These are phyloP conservation scores for Oenanthe sinensis DNA, from an alignment of 129 eudicot genomes.

Conservation along the genomic window DNA sequence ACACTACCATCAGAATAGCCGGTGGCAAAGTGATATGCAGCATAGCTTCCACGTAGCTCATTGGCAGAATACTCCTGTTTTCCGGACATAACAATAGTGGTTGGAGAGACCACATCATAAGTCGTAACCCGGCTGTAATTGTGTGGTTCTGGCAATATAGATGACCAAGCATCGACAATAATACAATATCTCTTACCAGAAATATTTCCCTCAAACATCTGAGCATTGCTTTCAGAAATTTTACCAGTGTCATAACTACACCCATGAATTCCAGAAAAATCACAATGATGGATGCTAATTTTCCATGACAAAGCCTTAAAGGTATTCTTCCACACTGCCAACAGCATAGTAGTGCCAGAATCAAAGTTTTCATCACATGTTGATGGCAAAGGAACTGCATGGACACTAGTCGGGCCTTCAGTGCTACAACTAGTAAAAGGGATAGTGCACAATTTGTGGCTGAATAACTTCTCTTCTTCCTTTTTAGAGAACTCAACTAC, in stretches of 20 bases:
- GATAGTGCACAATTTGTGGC: slow-evolving; percentile 56
- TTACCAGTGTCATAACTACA: slow-evolving; percentile 19
- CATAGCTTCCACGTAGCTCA: slow-evolving; percentile 25
- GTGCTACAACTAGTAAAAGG: slow-evolving; percentile 30
- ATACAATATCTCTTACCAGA: slow-evolving; percentile 41
- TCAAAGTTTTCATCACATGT: slow-evolving; percentile 20
- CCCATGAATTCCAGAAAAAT: slow-evolving; percentile 23
- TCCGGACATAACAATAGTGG: slow-evolving; percentile 16
- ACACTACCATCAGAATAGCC: slow-evolving; percentile 70
- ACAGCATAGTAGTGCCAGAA: slow-evolving; percentile 42
- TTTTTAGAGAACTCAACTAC: slow-evolving; percentile 30
- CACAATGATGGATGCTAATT: slow-evolving; percentile 44
- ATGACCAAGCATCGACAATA: slow-evolving; percentile 46
- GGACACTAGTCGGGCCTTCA: slow-evolving; percentile 38
- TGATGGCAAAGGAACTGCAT: slow-evolving; percentile 58
- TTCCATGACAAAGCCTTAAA: slow-evolving; percentile 77
- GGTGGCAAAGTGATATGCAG: slow-evolving; percentile 65
- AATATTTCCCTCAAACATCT: slow-evolving; percentile 38
- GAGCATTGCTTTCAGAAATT: slow-evolving; percentile 17
- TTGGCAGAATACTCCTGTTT: slow-evolving; percentile 21
- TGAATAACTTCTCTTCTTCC: slow-evolving; percentile 28
- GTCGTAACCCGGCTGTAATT: slow-evolving; percentile 42
- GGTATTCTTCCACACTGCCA: slow-evolving; percentile 52
- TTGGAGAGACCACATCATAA: slow-evolving; percentile 43
- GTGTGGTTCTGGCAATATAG: slow-evolving; percentile 46